Percentiles rank a stretch among this genome's conserved stretches.
These are phyloP conservation scores for Infundibulicybe gibba DNA, from an alignment of 768 basidiomycete species.

Conservation along the genomic window DNA sequence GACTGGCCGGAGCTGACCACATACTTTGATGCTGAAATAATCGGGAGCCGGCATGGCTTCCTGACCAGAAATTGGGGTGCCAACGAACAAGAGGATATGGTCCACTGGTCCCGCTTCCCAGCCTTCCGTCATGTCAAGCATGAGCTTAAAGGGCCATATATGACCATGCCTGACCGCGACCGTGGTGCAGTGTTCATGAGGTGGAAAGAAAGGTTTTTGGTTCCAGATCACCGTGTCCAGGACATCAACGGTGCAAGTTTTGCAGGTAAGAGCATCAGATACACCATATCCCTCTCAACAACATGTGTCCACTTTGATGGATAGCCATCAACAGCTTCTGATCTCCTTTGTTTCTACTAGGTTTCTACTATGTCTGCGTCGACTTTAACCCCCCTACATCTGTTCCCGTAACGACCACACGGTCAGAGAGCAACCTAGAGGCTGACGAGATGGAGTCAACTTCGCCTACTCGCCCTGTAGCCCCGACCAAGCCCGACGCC, in stretches of 20 bases:
- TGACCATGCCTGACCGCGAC: conserved; percentile 76
- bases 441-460: conserved; percentile 16
- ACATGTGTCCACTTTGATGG: conserved; percentile 1
- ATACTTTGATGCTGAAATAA: conserved; percentile 96
- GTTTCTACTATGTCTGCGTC: conserved; percentile 94
- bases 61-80: conserved; percentile 90
- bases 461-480: conserved; percentile 15
- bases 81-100: conserved; percentile 85
- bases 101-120: conserved; percentile 94
- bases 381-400: conserved; percentile 75
- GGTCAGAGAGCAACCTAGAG: conserved; percentile 10
- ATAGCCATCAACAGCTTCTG: conserved; percentile 10
- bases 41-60: conserved; percentile 88
- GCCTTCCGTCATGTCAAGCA: conserved; percentile 80
- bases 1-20: conserved; percentile 96
- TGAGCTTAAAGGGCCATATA: conserved; percentile 72
- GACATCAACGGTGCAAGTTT: conserved; percentile 96
- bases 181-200: conserved; percentile 90
- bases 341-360: conserved; percentile 30
- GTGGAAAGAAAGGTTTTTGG: conserved; percentile 95
- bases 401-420: conserved; percentile 13
- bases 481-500: conserved; percentile 30
- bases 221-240: conserved; percentile 91
- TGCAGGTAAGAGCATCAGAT: conserved; percentile 54
- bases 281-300: conserved; percentile 1